These are phyloP conservation scores for Castanea crenata DNA, from an alignment of 306 rosid genomes.

Conservation along the genomic window DNA sequence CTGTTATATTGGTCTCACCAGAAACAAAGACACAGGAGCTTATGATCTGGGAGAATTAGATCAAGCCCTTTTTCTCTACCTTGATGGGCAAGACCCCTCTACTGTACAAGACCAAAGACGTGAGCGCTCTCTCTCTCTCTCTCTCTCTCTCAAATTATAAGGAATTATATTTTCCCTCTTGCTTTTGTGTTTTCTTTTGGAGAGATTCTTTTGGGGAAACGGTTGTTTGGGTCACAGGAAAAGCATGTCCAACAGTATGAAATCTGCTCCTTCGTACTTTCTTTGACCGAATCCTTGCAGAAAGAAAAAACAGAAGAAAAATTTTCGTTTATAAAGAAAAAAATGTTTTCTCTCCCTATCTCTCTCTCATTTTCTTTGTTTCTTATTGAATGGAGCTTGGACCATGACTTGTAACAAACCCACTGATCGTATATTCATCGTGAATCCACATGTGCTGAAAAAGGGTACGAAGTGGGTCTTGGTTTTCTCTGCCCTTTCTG, in stretches of 20 bases:
- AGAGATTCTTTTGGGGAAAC: conserved; percentile 41
- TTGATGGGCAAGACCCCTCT: conserved; percentile 74
- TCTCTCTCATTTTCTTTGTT: neutral
- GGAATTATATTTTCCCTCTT: conserved; percentile 8
- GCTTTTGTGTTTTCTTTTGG: conserved; percentile 14
- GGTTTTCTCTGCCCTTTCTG: conserved; percentile 16
- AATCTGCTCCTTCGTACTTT: conserved; percentile 48
- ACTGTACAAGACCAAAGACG: conserved; percentile 72
- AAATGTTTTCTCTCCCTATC: neutral
- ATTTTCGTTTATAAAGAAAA: neutral
- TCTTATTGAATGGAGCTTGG: conserved; percentile 35
- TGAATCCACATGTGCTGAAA: conserved; percentile 31
- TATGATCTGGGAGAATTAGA: conserved; percentile 92
- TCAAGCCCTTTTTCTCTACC: conserved; percentile 87
- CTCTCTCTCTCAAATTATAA: conserved; percentile 22
- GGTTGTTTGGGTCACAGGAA: conserved; percentile 50
- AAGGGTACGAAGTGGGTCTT: conserved; percentile 34
- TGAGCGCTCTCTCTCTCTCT: conserved; percentile 27
- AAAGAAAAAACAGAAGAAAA: neutral
- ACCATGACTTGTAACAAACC: conserved; percentile 55
- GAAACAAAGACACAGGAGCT: conserved; percentile 71
- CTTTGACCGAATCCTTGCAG: conserved; percentile 66
- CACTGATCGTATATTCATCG: conserved; percentile 43
- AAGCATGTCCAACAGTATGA: conserved; percentile 45
- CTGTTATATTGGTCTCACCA: conserved; percentile 10